phyloP scores from a whole-genome alignment of 371 early-diverging fungal species.

The Furculomyces boomerangus region DNA sequence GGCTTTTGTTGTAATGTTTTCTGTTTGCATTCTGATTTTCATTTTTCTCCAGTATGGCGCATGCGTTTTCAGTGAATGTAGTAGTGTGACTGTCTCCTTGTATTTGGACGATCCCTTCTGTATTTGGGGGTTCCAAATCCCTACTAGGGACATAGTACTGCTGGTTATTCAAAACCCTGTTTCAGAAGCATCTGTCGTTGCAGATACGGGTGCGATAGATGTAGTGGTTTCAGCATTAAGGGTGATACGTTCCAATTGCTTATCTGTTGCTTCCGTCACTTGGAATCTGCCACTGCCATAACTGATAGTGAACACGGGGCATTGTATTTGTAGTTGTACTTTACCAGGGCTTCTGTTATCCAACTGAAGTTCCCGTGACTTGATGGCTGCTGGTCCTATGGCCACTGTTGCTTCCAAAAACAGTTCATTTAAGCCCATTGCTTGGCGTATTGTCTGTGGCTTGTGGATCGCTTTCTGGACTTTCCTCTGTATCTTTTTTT shows the following conservation, averaged over 20 bases:
- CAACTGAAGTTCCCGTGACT: background rate
- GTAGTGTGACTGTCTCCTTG: background rate
- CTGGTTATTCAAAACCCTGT: background rate
- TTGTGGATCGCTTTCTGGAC: background rate
- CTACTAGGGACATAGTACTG: background rate
- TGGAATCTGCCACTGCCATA: background rate
- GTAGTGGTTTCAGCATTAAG: background rate
- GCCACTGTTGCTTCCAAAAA: constrained; percentile 1
- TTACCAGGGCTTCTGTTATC: background rate
- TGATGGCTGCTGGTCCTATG: background rate
- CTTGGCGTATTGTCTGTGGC: background rate
- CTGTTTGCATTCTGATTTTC: background rate
- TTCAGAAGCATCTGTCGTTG: constrained; percentile 1
- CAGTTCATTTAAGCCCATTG: constrained; percentile 4
- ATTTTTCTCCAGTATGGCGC: background rate
- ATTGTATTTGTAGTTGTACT: background rate
- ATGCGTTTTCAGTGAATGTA: background rate
- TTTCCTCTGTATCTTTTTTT: background rate
- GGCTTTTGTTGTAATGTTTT: background rate
- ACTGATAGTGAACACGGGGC: background rate
- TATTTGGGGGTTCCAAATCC: background rate
- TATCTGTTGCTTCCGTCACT: background rate
- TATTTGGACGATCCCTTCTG: background rate
- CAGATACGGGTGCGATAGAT: background rate
- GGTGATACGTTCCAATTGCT: background rate